A percentile compares a stretch with the other conserved stretches of the same genome.
Evolutionary conservation across 2,329 filamentous ascomycete genomes (phyloP).

Genomic region (Ambrosiella beaveri): DNA sequence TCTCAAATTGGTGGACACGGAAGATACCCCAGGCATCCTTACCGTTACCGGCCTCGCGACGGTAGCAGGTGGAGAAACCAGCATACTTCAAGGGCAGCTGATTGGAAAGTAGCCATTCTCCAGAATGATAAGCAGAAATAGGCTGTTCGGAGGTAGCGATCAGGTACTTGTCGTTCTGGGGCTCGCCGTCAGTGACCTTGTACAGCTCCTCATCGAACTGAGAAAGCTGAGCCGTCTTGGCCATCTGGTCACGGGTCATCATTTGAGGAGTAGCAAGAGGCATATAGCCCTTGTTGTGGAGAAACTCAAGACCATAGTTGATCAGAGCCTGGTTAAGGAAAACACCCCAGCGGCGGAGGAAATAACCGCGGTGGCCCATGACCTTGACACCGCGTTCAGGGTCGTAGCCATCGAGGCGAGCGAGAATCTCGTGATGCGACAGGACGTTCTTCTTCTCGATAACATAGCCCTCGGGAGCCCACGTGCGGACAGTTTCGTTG

Average conservation of each 20-base stretch:
- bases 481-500: constrained; percentile 60
- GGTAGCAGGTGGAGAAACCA: constrained; percentile 88
- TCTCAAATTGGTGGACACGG: constrained; percentile 95
- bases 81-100: constrained; percentile 85
- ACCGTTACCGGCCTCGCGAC: constrained; percentile 77
- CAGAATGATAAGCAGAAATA: constrained; percentile 77
- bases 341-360: constrained; percentile 74
- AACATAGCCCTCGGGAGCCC: constrained; percentile 59
- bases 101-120: constrained; percentile 76
- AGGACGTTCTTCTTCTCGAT: constrained; percentile 62
- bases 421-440: constrained; percentile 88
- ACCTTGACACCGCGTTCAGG: constrained; percentile 85
- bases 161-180: constrained; percentile 68
- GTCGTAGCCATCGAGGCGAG: constrained; percentile 78
- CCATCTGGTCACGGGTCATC: constrained; percentile 92
- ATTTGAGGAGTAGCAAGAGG: constrained; percentile 80
- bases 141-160: constrained; percentile 84
- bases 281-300: constrained; percentile 63
- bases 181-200: constrained; percentile 80
- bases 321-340: constrained; percentile 78
- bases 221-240: constrained; percentile 90
- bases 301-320: constrained; percentile 87
- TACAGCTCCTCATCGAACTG: constrained; percentile 97
- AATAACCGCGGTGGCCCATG: constrained; percentile 88
- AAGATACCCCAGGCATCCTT: constrained; percentile 97